These are phyloP conservation scores for Kregervanrija fluxuum DNA, from an alignment of 805 yeast species.

Conservation along the genomic window DNA sequence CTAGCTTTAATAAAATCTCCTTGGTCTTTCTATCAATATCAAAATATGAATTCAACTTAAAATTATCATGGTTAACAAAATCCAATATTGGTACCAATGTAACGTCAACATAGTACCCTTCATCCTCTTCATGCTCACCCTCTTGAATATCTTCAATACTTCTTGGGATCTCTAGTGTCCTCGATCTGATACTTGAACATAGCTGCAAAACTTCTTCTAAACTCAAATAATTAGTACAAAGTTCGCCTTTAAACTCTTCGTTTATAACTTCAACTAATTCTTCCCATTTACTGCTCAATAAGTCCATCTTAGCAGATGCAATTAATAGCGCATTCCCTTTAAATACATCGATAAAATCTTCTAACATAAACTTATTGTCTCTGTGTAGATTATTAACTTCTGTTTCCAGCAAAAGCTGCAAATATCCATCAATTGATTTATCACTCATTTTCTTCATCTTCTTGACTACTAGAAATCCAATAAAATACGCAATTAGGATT, in stretches of 20 bases:
- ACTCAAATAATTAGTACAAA: not conserved
- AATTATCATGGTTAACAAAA: slow-evolving; percentile 54
- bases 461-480: slow-evolving; percentile 14
- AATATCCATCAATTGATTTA: slow-evolving; percentile 21
- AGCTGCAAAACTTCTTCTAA: slow-evolving; percentile 16
- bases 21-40: slow-evolving; percentile 44
- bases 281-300: slow-evolving; percentile 9
- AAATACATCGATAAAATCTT: slow-evolving; percentile 12
- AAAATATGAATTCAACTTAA: slow-evolving; percentile 44
- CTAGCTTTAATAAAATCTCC: slow-evolving; percentile 36
- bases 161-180: slow-evolving; percentile 63
- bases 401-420: slow-evolving; percentile 29
- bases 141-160: slow-evolving; percentile 9
- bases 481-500: slow-evolving; percentile 19
- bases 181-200: slow-evolving; percentile 42
- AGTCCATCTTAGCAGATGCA: slow-evolving; percentile 5
- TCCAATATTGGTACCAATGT: slow-evolving; percentile 62
- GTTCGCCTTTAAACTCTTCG: slow-evolving; percentile 11
- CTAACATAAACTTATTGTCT: slow-evolving; percentile 22
- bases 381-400: slow-evolving; percentile 23
- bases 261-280: slow-evolving; percentile 13
- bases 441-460: not conserved
- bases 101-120: slow-evolving; percentile 40
- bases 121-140: slow-evolving; percentile 19
- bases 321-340: slow-evolving; percentile 14